A percentile compares a stretch with the other conserved stretches of the same genome.
Conservation (phyloP, 1,139 yeast species). For the Pichia sp. region DNA sequence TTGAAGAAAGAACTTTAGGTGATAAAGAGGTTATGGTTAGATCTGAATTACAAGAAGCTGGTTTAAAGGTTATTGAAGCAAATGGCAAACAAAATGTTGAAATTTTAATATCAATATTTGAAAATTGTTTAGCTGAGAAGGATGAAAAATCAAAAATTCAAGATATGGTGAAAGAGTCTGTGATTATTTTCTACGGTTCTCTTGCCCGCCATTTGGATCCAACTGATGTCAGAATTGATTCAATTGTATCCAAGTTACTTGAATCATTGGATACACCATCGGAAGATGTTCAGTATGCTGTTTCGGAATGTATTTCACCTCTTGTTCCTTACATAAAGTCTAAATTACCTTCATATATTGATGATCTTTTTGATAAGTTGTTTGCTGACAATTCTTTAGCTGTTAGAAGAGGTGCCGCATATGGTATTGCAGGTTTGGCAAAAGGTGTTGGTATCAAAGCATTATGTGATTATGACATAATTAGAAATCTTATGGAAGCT, state of each 20-base stretch:
- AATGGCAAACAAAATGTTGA: conserved; percentile 67
- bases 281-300: conserved; percentile 81
- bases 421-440: conserved; percentile 88
- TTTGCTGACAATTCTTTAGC: conserved; percentile 45
- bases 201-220: conserved; percentile 71
- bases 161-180: conserved; percentile 68
- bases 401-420: conserved; percentile 86
- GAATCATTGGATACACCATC: conserved; percentile 80
- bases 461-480: conserved; percentile 65
- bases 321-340: conserved; percentile 54
- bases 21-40: conserved; percentile 70
- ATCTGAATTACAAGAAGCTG: conserved; percentile 85
- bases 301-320: conserved; percentile 79
- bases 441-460: conserved; percentile 84
- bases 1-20: conserved; percentile 58
- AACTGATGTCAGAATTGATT: conserved; percentile 55
- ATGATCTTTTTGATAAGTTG: conserved; percentile 50
- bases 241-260: conserved; percentile 63
- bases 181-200: conserved; percentile 80
- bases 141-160: conserved; percentile 43
- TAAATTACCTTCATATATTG: conserved; percentile 47
- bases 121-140: conserved; percentile 43
- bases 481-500: conserved; percentile 73
- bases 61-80: conserved; percentile 55
- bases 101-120: conserved; percentile 69